Base-by-base conservation (phyloP, 768 basidiomycete species). In the Phaeotremella skinneri region DNA sequence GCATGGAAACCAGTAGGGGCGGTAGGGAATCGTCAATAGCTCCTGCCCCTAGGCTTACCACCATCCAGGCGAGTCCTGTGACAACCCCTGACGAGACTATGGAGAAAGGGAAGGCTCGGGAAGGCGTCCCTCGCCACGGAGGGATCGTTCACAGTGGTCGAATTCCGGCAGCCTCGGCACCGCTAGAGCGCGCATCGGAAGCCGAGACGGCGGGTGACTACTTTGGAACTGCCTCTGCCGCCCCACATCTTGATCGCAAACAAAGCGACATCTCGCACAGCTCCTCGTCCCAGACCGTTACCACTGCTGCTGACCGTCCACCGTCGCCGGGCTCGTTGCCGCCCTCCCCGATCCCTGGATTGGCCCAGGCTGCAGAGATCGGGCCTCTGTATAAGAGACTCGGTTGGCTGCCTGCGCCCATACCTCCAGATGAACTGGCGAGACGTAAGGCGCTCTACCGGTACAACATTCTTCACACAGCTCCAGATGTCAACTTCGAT, bases 401-500 rank as follows among this genome's bases (percentile, higher is more conserved):
- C 42, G 79, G 80, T 2, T 81, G 70, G 66, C 60, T 97, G 17
- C 82, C 83, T 20, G 87, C 92, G 29, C 92, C 92, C 2, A 82
- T 86, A 62, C 90, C 92, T 4, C 87, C 88, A 1, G 85, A 93
- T 63, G 92, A 97, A 76, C 76, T 85, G 26, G 88, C 90, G 50
- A 83, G 92, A 27, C 80, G 89, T 32, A 81, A 89, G 47, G 92
- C 92, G 5, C 76, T 97, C 66, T 89, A 93, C 78, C 89, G 90
- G 64, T 93, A 90, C 79, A 91, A 91, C 66, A 88, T 96, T 49
- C 86, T 90, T 83, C 85, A 89, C 63, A 92, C 91, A 0, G 85
- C 85, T 16, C 81, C 86, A 7, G 93, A 97, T 74, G 80, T 84
- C 62, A 93, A 94, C 73, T 96, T 97, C 72, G 92, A 96, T 76